Evolutionary conservation across 2,329 filamentous ascomycete genomes (phyloP).

Genomic region (Hypomyces rosellus): DNA sequence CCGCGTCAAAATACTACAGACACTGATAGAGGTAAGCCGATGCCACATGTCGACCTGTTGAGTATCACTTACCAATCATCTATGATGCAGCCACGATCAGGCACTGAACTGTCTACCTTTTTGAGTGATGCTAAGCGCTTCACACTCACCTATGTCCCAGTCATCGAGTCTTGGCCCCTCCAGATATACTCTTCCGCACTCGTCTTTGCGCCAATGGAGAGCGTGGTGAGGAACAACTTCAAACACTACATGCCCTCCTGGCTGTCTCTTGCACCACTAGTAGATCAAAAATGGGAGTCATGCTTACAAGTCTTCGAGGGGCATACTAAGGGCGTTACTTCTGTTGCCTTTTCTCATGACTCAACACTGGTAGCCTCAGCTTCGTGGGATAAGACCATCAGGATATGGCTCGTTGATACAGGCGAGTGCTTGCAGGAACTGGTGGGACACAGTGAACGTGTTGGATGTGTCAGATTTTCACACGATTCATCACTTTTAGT

Average conservation of each 20-base stretch:
- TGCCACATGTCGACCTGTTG: not conserved
- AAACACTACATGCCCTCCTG: not conserved
- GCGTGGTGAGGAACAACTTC: not conserved
- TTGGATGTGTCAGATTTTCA: not conserved
- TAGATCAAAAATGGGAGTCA: not conserved
- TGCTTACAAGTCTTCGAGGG: not conserved
- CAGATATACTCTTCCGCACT: not conserved
- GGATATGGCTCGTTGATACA: conserved; percentile 1
- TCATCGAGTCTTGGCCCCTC: not conserved
- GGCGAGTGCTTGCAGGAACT: not conserved
- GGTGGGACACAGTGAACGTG: rapidly evolving
- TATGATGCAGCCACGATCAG: not conserved
- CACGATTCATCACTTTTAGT: not conserved
- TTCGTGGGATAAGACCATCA: not conserved
- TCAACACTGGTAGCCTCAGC: not conserved
- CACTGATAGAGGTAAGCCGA: not conserved
- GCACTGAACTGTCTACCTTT: not conserved
- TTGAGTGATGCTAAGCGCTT: not conserved
- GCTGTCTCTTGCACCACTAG: not conserved
- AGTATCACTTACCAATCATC: not conserved
- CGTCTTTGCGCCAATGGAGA: not conserved
- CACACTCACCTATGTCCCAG: not conserved
- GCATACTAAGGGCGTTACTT: not conserved
- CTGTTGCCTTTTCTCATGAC: not conserved
- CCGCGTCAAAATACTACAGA: not conserved